Evolutionary conservation across 2,329 filamentous ascomycete genomes (phyloP), one percentile per base, ranked within the genome.

Genomic region (Colletotrichum lentis): DNA sequence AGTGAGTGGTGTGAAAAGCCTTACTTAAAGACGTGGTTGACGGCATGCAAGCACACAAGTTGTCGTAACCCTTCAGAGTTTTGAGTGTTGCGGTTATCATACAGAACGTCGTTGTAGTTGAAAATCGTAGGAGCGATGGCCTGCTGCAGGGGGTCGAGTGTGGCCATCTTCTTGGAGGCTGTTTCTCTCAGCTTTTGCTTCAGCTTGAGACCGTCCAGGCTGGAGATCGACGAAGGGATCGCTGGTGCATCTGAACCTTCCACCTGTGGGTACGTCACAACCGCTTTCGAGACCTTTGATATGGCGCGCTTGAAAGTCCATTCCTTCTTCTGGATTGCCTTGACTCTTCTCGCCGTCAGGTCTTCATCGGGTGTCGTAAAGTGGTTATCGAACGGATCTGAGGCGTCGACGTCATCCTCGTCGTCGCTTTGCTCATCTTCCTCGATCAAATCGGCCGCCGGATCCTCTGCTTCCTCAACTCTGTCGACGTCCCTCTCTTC

Each of bases 21-120:
- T 76, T 77, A 89, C 87, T 97, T 97, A 79, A 97, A 90, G 47
- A 98, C 84, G 76, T 98, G 96, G 77, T 98, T 98, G 14, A 98
- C 82, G 3, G 91, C 90, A 78, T 99, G 96, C 1, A 97, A 83
- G 73, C 91, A 93, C 18, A 89, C 84, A 59, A 97, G 81, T 47
- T 90, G 88, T 58, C 93, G 88, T 56, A 98, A 77, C 5, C 83
- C 85, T 24, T 86, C 82, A 0, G 92, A 87, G 75, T 95, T 96
- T 18, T 84, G 81, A 1, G 89, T 79, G 0, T 86, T 92, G 50
- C 95, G 86, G 60, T 89, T 88, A 64, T 90, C 92, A 74, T 91
- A 92, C 1, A 97, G 79, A 1, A 97, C 73, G 75, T 98, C 95
- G 62, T 88, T 86, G 75, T 98, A 97, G 72, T 89, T 88, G 77